A percentile compares a stretch with the other conserved stretches of the same genome.
These are phyloP conservation scores for Pleurotus cornucopiae DNA, from an alignment of 768 basidiomycete genomes.

Conservation along the genomic window DNA sequence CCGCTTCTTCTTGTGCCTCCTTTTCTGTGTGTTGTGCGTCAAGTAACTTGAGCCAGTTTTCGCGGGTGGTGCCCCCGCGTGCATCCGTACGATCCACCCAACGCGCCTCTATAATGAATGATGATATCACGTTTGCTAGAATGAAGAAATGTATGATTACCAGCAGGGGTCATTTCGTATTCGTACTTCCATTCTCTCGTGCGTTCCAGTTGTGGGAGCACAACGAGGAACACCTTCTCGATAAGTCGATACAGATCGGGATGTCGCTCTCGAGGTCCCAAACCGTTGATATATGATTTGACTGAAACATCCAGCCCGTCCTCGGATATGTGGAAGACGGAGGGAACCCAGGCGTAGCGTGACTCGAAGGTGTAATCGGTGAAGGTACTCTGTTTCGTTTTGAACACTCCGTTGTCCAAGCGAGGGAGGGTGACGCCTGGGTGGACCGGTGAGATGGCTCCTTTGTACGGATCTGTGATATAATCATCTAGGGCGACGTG, in stretches of 20 bases:
- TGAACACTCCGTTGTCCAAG: neutral
- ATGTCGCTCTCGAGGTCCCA: slow-evolving; percentile 12
- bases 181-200: neutral
- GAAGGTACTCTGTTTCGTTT: neutral
- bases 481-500: neutral
- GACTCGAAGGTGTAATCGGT: neutral
- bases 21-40: neutral
- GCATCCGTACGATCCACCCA: too few species aligned
- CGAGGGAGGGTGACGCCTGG: neutral
- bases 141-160: neutral
- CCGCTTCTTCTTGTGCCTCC: neutral
- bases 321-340: slow-evolving; percentile 11
- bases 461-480: slow-evolving; percentile 9
- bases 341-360: slow-evolving; percentile 12
- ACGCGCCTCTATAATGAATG: too few species aligned
- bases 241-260: slow-evolving; percentile 12
- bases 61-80: neutral
- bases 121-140: too few species aligned
- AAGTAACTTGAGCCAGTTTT: neutral
- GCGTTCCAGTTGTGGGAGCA: slow-evolving; percentile 12
- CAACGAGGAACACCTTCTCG: slow-evolving; percentile 13
- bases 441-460: neutral
- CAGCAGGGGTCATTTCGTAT: neutral
- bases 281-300: slow-evolving; percentile 14
- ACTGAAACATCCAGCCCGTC: slow-evolving; percentile 12